These are phyloP conservation scores for Tetradesmus obliquus DNA, from an alignment of 139 green algal genomes.

Conservation along the genomic window DNA sequence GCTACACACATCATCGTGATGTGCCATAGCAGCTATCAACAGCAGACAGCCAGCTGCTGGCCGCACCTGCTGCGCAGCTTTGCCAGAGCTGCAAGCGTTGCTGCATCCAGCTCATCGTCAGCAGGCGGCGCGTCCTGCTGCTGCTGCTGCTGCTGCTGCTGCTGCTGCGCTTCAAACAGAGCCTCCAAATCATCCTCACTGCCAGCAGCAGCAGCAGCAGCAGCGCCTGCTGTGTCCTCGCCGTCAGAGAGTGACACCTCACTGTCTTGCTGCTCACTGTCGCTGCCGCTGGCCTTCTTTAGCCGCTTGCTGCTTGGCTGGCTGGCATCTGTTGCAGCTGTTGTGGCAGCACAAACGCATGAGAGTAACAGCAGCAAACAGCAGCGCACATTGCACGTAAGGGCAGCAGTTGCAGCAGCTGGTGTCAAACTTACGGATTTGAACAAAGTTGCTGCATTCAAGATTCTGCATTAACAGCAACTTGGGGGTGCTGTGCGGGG, in stretches of 20 bases:
- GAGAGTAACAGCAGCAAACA: not conserved
- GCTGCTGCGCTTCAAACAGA: slow-evolving; percentile 26
- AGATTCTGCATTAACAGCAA: too few species aligned
- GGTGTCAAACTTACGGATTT: slow-evolving; percentile 27
- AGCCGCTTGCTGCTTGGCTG: not conserved
- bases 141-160: not conserved
- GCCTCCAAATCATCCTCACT: slow-evolving; percentile 17
- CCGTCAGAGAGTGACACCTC: not conserved
- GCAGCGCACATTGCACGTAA: not conserved
- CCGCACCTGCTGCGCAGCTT: not conserved
- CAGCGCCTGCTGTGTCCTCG: not conserved
- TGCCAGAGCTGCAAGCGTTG: slow-evolving; percentile 3
- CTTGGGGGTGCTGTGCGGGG: too few species aligned
- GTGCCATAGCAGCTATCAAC: too few species aligned
- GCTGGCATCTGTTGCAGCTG: not conserved
- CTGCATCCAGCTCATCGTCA: slow-evolving; percentile 25
- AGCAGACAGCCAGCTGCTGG: too few species aligned
- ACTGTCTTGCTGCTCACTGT: not conserved
- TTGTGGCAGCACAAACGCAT: not conserved
- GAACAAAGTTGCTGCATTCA: too few species aligned
- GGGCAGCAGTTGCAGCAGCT: not conserved
- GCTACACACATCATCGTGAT: too few species aligned
- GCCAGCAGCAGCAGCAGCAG: not conserved
- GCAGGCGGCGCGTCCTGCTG: not conserved
- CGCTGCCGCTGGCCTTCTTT: not conserved